phyloP scores from a whole-genome alignment of 208 protist genomes.

The Phytomonas francai region DNA sequence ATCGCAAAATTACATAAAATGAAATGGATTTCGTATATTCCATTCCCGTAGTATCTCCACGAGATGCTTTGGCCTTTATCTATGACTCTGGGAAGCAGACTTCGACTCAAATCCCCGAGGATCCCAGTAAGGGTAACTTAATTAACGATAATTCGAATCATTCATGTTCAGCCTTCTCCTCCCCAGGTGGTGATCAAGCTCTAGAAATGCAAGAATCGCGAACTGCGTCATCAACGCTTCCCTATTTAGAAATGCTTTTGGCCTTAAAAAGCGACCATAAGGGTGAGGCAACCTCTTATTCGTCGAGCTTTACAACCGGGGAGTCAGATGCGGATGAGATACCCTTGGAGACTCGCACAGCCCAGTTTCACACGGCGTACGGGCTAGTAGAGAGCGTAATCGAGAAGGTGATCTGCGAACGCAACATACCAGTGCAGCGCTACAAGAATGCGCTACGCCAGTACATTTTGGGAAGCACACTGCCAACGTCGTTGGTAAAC shows the following conservation, averaged over 20 bases:
- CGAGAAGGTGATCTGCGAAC: neutral
- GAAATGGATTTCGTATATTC: neutral
- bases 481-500: neutral
- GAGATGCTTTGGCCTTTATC: neutral
- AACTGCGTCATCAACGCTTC: neutral
- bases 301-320: neutral
- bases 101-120: neutral
- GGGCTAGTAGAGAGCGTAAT: neutral
- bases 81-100: conserved; percentile 12
- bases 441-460: neutral
- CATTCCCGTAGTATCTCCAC: neutral
- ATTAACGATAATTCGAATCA: neutral
- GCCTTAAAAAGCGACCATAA: neutral
- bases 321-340: neutral
- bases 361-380: neutral
- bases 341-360: neutral
- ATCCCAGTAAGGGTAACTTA: neutral
- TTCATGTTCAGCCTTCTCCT: neutral
- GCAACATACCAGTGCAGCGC: neutral
- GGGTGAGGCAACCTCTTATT: neutral
- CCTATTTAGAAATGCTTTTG: neutral
- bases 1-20: neutral
- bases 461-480: neutral
- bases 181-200: neutral
- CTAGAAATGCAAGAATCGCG: neutral